phyloP scores from a whole-genome alignment of 495 filamentous ascomycete genomes.

The Xylaria scruposa region DNA sequence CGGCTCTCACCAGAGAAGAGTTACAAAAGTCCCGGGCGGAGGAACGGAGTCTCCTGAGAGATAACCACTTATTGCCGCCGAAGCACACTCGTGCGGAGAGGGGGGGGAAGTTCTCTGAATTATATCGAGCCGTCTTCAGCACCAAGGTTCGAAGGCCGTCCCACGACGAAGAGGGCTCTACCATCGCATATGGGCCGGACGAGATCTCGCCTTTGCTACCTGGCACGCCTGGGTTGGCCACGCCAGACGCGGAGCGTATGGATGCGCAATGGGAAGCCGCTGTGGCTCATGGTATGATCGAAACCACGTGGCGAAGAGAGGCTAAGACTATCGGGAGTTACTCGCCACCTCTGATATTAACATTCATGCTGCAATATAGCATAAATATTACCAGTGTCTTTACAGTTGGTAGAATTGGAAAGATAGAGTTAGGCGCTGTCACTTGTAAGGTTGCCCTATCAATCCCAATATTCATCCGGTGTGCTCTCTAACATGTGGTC shows the following conservation, averaged over 20 bases:
- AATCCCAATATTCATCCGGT: neutral
- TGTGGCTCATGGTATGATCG: slow-evolving; percentile 72
- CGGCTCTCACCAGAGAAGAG: slow-evolving; percentile 65
- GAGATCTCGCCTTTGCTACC: slow-evolving; percentile 53
- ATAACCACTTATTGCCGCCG: slow-evolving; percentile 76
- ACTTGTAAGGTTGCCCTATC: slow-evolving; percentile 45
- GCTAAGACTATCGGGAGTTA: slow-evolving; percentile 67
- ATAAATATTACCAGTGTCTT: slow-evolving; percentile 73
- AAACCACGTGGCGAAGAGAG: slow-evolving; percentile 86
- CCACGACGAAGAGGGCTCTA: slow-evolving; percentile 45
- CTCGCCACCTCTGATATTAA: slow-evolving; percentile 66
- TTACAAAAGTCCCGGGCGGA: slow-evolving; percentile 69
- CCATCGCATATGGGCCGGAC: slow-evolving; percentile 35
- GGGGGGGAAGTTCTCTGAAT: slow-evolving; percentile 32
- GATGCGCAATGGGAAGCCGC: slow-evolving; percentile 80
- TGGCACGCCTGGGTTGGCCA: slow-evolving; percentile 17
- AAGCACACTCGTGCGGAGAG: slow-evolving; percentile 54
- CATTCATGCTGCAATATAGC: slow-evolving; percentile 75
- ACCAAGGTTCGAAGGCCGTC: slow-evolving; percentile 45
- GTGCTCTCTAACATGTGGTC: slow-evolving; percentile 16
- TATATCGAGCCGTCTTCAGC: slow-evolving; percentile 53
- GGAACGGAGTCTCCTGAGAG: slow-evolving; percentile 75
- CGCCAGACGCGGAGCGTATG: slow-evolving; percentile 43
- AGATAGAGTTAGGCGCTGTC: slow-evolving; percentile 68
- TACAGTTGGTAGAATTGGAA: slow-evolving; percentile 69